These are phyloP conservation scores for Neurospora hispaniola DNA, from an alignment of 495 filamentous ascomycete species.

Conservation along the genomic window DNA sequence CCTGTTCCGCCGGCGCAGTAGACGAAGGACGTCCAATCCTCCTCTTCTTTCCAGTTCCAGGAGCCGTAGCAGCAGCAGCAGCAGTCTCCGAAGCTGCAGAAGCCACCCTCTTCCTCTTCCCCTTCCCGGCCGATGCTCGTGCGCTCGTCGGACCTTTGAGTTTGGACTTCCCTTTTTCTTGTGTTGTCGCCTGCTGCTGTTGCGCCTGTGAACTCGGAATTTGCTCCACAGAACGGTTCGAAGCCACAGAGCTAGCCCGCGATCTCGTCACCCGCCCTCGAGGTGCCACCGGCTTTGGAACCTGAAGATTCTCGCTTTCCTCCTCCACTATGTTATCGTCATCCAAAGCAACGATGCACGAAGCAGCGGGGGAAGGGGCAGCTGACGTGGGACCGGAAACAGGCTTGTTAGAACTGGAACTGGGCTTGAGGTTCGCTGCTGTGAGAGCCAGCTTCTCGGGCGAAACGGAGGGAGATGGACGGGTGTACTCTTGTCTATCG, in stretches of 20 bases:
- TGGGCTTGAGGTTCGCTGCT: neutral
- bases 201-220: slow-evolving; percentile 12
- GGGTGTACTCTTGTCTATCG: slow-evolving; percentile 10
- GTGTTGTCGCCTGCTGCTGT: neutral
- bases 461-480: slow-evolving; percentile 7
- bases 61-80: neutral
- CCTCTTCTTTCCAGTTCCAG: neutral
- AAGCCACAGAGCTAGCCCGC: slow-evolving; percentile 2
- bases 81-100: neutral
- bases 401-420: neutral
- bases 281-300: neutral
- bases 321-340: slow-evolving; percentile 24
- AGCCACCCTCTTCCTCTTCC: neutral
- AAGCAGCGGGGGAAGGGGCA: neutral
- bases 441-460: slow-evolving; percentile 6
- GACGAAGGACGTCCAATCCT: neutral
- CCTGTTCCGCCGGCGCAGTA: neutral
- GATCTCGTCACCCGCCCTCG: neutral
- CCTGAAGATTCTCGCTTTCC: neutral
- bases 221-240: neutral
- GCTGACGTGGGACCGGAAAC: neutral
- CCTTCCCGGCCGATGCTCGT: neutral
- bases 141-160: neutral
- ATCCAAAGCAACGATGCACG: neutral
- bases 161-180: slow-evolving; percentile 16